Base-by-base conservation (phyloP, 176 grass and related monocot genomes). In the Echinochloa phyllopogon region DNA sequence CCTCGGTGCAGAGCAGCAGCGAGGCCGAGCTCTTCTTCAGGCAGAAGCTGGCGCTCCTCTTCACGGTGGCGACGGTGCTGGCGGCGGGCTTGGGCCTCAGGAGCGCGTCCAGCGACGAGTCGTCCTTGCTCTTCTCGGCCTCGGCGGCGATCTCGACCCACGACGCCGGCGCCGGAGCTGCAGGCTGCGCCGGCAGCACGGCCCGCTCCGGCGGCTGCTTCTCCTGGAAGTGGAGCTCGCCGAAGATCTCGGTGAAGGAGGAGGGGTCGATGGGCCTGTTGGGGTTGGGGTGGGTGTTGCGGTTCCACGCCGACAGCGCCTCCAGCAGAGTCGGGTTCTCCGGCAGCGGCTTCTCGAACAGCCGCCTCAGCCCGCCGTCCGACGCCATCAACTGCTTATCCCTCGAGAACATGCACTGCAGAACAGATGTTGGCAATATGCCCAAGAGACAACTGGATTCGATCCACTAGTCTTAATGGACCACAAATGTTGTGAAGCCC, bases 161-260 rank as follows among this genome's bases (percentile, higher is more conserved):
- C 41, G 86, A 51, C 61, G 21, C 15, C 25, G 50, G 83, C 14
- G 65, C 3, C 10, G 83, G 82, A 50, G 60, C 15, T 8, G 40
- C 9, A 20, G n/a, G 15, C 45, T 38, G 2, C 13, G 48, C 14
- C 3, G 47, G 56, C 65, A 57, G 55, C 24, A 47, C 10, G 51
- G 64, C 23, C 16, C 65, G 42, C 29, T 81, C 59, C 36, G 37
- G 80, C 55, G 51, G 75, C 8, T 86, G 88, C 44, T 86, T 90
- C 78, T 97, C 94, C 3, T 90, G 82, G 79, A 97, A 97, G 87
- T 97, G 94, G 65, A 97, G 92, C 77, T 97, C 94, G 24, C 97
- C 97, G 83, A 99, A 94, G 78, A 99, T 90, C 94, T 99, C 97
- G 11, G 97, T 96, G 86, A 99, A 85, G 78, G 91, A 88, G 3